Percentiles rank a stretch among this genome's conserved stretches.
Conservation (phyloP, 345 rosid species). For the Brassica cretica region DNA sequence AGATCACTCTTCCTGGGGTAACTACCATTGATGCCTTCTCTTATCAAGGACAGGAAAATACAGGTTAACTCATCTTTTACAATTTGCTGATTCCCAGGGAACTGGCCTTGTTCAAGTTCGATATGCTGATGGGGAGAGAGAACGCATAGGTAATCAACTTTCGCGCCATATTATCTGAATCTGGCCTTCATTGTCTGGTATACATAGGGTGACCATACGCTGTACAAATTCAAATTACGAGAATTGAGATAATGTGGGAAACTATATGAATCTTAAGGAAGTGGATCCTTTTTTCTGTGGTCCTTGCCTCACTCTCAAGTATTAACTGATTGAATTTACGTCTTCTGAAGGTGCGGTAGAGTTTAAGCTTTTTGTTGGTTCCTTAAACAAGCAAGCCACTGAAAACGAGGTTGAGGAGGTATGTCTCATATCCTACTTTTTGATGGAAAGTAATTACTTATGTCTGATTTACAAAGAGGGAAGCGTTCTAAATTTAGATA, state of each 20-base stretch:
- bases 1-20: conserved; percentile 88
- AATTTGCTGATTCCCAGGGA: conserved; percentile 63
- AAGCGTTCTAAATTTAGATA: conserved; percentile 16
- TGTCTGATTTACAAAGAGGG: conserved; percentile 9
- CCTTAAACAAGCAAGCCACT: conserved; percentile 86
- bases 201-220: conserved; percentile 13
- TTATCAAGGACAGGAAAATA: conserved; percentile 15
- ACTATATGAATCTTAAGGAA: neutral
- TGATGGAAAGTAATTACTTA: conserved; percentile 6
- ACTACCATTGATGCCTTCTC: conserved; percentile 34
- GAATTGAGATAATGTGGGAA: conserved; percentile 14
- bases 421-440: conserved; percentile 35
- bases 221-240: conserved; percentile 17
- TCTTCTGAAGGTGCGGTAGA: conserved; percentile 75
- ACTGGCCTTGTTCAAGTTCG: conserved; percentile 94
- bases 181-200: conserved; percentile 13
- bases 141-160: conserved; percentile 78
- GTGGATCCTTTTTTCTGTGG: conserved; percentile 2
- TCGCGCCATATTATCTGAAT: conserved; percentile 5
- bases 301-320: conserved; percentile 24
- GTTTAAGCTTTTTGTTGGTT: conserved; percentile 93
- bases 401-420: conserved; percentile 97
- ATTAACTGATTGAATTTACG: conserved; percentile 19
- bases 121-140: conserved; percentile 98
- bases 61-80: conserved; percentile 15